These are phyloP conservation scores for Lodderomyces metapsilosis DNA, from an alignment of 1,139 yeast genomes.

Conservation along the genomic window DNA sequence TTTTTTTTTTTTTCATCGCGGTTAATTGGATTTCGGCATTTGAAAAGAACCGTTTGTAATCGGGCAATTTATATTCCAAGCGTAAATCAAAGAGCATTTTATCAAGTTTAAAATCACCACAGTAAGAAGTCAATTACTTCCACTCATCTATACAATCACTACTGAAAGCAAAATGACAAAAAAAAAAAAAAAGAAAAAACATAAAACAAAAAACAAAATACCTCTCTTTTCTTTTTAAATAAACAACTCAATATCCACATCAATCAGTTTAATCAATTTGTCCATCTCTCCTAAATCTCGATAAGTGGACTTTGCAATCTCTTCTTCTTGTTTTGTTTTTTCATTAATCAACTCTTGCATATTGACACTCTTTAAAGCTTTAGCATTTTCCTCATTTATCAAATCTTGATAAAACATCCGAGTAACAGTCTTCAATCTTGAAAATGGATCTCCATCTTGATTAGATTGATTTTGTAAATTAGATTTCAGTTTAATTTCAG, in stretches of 20 bases:
- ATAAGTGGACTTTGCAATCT: conserved; percentile 43
- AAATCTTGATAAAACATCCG: conserved; percentile 69
- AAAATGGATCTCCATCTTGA: conserved; percentile 71
- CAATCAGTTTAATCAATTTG: conserved; percentile 34
- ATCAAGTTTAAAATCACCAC: too few species aligned
- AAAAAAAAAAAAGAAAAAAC: too few species aligned
- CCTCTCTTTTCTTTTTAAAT: too few species aligned
- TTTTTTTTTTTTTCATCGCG: too few species aligned
- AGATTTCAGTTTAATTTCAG: conserved; percentile 62
- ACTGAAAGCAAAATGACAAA: too few species aligned
- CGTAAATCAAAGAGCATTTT: too few species aligned
- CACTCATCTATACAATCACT: too few species aligned
- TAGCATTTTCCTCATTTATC: conserved; percentile 44
- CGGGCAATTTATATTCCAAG: too few species aligned
- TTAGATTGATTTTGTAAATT: background rate
- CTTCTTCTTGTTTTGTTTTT: conserved; percentile 37
- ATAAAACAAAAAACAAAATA: too few species aligned
- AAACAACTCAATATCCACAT: conserved; percentile 28
- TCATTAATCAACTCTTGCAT: conserved; percentile 36
- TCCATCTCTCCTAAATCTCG: conserved; percentile 48
- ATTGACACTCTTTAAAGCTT: conserved; percentile 44
- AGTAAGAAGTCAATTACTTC: too few species aligned
- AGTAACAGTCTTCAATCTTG: conserved; percentile 83
- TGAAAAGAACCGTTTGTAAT: too few species aligned
- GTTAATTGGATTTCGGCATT: too few species aligned